Base-by-base conservation (phyloP, 495 filamentous ascomycete genomes). In the Ramalina peruviana region DNA sequence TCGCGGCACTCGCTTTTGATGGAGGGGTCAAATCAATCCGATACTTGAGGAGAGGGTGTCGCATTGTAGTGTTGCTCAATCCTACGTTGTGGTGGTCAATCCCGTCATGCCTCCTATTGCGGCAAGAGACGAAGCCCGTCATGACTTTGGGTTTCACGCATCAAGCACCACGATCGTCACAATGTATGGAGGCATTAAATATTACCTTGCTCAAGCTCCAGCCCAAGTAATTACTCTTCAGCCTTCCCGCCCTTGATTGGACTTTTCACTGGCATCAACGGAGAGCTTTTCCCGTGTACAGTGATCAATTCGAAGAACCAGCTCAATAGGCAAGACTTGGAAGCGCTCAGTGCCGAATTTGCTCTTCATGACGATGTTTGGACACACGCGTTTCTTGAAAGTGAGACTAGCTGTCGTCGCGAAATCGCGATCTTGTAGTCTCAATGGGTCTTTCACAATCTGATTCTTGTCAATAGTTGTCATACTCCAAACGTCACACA, bases 281-380 rank as follows among this genome's bases (percentile, higher is more conserved):
- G 16, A 26, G 39, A 42, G 12, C n/a, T 42, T 1, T 17, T 36
- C 17, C 48, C 48, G n/a, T 50, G 48, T 40, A 52, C 49, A 13
- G 42, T 46, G 7, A 38, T 52, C 10, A 33, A 44, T 45, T 38
- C 40, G 9, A 45, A 52, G 27, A 43, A 45, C 17, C 33, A 40
- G 9, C 23, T 52, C 42, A 21, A 26, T 41, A 52, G 45, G 13
- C 33, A 52, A 25, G 42, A 52, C 30, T 20, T 52, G 19, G 33
- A 46, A 38, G 20, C 17, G 26, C 17, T 52, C 0, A 39, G 3
- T 45, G 6, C 30, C 13, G 19, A 30, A 1, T 46, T 52, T 40
- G 42, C 42, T 37, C 41, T 40, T 19, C 16, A 12, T 39, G 49
- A 52, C n/a, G 49, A 52, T 46, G 49, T 52, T 15, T 52, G 49